Evolutionary conservation across 2,329 filamentous ascomycete genomes (phyloP), one percentile per base, ranked within the genome.

Genomic region (Helicocarpus griseus): DNA sequence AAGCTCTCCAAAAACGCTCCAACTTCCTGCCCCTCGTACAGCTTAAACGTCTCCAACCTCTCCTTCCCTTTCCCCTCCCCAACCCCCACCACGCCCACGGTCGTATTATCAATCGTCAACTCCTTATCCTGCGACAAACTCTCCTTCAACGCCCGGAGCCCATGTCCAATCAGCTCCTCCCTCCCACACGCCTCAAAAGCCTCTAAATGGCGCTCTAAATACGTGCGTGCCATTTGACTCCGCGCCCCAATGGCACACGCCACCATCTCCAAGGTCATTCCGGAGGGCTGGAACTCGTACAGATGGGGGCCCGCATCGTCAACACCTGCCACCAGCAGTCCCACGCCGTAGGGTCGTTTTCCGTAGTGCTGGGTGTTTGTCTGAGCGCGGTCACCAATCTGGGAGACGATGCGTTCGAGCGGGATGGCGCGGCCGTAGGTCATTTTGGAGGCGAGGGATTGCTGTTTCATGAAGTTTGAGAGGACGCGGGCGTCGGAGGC

Each of bases 401-500:
- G 86, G 58, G 83, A 80, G 60, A 95, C 90, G 63, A 97, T 88
- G 57, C 87, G 86, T 65, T 89, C 85, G 67, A 97, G 77, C 29
- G 89, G 88, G 68, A 98, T 93, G 60, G 90, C 83, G 60, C 93
- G 90, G 73, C 88, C 91, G 77, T 95, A 97, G 53, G 89, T 95
- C 63, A 98, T 85, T 70, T 91, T 89, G 64, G 93, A 91, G 65
- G 88, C 87, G 65, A 98, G 88, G 57, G 89, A 95, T 76, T 97
- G 93, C 75, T 95, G 89, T 78, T 96, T 97, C 91, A 98, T 97
- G 78, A 96, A 98, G 82, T 98, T 98, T 78, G 90, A 96, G 63
- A 98, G 89, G 63, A 98, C 93, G 66, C 93, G 93, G 67, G 91
- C 93, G 73, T 98, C 93, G 53, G 91, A 96, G 60, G 93, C 93